These are phyloP conservation scores for Curvularia eragrostidis DNA, from an alignment of 2,329 filamentous ascomycete species.

Conservation along the genomic window DNA sequence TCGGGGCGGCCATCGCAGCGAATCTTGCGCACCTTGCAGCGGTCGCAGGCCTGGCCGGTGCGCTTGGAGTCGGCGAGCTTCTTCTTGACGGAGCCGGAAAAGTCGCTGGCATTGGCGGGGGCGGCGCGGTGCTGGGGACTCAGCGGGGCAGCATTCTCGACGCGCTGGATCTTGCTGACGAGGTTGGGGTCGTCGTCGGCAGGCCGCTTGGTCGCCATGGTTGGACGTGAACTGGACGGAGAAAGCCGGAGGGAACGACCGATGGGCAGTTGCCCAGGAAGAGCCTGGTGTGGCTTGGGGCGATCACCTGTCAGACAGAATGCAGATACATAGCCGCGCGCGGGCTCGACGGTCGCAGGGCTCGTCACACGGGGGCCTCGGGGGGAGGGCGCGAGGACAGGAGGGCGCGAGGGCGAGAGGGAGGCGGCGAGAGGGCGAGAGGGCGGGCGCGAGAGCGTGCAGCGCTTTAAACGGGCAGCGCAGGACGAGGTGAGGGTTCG, in stretches of 20 bases:
- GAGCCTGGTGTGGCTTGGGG: conserved; percentile 23
- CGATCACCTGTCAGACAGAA: conserved; percentile 19
- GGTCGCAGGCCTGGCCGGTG: conserved; percentile 86
- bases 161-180: conserved; percentile 43
- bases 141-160: conserved; percentile 34
- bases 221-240: conserved; percentile 15
- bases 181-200: conserved; percentile 30
- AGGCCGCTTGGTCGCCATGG: conserved; percentile 39
- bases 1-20: conserved; percentile 81
- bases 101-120: conserved; percentile 33
- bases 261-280: conserved; percentile 17
- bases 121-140: conserved; percentile 28
- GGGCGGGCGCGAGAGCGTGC: conserved; percentile 1
- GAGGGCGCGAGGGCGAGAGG: not conserved
- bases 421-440: not conserved
- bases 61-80: conserved; percentile 62
- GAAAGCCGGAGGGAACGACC: conserved; percentile 16
- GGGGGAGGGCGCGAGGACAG: not conserved
- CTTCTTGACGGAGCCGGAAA: conserved; percentile 55
- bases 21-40: conserved; percentile 89
- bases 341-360: not conserved
- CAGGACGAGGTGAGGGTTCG: conserved; percentile 4
- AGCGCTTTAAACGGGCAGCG: not conserved
- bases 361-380: not conserved
- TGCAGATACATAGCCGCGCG: conserved; percentile 16